Percentiles rank a stretch among this genome's conserved stretches.
These are phyloP conservation scores for Candida buenavistaensis DNA, from an alignment of 1,139 yeast species.

Conservation along the genomic window DNA sequence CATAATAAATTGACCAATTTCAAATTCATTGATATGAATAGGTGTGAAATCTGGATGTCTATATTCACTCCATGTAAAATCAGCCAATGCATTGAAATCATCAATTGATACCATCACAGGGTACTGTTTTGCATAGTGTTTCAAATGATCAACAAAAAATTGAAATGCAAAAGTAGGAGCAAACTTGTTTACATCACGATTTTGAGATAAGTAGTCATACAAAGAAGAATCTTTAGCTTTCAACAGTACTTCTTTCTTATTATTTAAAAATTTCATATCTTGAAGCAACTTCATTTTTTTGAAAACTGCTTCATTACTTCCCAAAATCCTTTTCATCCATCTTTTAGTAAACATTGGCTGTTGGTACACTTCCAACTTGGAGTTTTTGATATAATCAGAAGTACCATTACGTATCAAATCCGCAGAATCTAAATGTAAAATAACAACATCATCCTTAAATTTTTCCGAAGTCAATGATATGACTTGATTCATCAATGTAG, in stretches of 20 bases:
- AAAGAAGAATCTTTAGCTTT: constrained; percentile 45
- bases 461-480: constrained; percentile 57
- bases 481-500: constrained; percentile 70
- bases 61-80: constrained; percentile 59
- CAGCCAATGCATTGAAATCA: constrained; percentile 66
- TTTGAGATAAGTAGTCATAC: constrained; percentile 36
- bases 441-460: constrained; percentile 45
- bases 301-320: constrained; percentile 56
- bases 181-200: constrained; percentile 40
- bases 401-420: constrained; percentile 68
- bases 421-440: constrained; percentile 69
- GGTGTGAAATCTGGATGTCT: constrained; percentile 56
- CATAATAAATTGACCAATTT: constrained; percentile 62
- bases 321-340: constrained; percentile 56
- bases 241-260: constrained; percentile 35
- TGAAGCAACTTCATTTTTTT: constrained; percentile 49
- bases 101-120: constrained; percentile 78
- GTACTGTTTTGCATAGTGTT: constrained; percentile 40
- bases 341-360: constrained; percentile 80
- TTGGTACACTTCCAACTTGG: constrained; percentile 50
- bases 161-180: constrained; percentile 45
- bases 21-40: constrained; percentile 64
- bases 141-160: constrained; percentile 54
- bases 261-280: constrained; percentile 37
- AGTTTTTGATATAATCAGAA: constrained; percentile 62